These are phyloP conservation scores for Ustilago bromivora DNA, from an alignment of 1,284 basidiomycete species.

Conservation along the genomic window DNA sequence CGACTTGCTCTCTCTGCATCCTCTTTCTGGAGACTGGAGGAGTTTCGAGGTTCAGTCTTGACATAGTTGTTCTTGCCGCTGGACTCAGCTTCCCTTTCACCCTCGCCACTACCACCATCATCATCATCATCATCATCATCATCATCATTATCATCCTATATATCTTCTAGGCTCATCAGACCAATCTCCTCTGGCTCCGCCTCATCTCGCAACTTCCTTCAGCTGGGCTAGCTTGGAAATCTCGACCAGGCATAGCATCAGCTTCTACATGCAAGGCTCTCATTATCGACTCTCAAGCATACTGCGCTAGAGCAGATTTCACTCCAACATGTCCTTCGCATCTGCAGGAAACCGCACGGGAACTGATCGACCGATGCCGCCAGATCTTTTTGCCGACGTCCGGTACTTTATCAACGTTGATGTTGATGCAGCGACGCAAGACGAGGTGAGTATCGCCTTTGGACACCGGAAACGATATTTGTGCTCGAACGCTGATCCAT, in stretches of 20 bases:
- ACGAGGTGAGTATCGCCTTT: slow-evolving; percentile 21
- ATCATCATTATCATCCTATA: neutral
- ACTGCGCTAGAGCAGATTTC: neutral
- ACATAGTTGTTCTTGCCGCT: neutral
- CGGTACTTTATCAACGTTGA: slow-evolving; percentile 50
- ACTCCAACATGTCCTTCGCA: slow-evolving; percentile 14
- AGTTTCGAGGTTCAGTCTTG: neutral
- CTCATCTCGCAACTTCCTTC: neutral
- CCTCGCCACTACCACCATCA: neutral
- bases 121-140: no score
- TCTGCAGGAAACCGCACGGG: neutral
- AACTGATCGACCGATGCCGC: slow-evolving; percentile 4
- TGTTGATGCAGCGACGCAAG: slow-evolving; percentile 24
- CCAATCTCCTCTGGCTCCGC: neutral
- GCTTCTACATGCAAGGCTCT: neutral
- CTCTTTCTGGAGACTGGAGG: neutral
- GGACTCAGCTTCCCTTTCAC: neutral
- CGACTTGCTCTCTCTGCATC: neutral
- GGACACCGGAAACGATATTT: neutral
- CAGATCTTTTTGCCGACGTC: slow-evolving; percentile 37
- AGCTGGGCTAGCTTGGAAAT: neutral
- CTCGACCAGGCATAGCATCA: neutral
- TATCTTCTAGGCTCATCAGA: neutral
- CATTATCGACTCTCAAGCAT: neutral
- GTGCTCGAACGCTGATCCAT: neutral